Conservation (phyloP, 148 eudicot species). For the Rhododendron molle region DNA sequence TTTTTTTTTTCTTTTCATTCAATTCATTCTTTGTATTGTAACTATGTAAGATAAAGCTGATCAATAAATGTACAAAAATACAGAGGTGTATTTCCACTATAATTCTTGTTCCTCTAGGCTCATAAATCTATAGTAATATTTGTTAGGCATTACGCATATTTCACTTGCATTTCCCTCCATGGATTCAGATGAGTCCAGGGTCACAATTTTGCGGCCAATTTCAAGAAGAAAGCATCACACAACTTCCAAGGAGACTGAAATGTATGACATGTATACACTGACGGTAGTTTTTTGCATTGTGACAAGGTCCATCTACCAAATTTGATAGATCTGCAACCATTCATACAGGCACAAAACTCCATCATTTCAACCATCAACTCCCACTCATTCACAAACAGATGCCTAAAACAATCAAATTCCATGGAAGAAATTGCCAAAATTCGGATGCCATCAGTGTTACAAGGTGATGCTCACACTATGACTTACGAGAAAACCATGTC, state of each 20-base stretch:
- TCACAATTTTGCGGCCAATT: neutral
- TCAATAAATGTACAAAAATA: slow-evolving; percentile 13
- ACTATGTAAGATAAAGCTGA: slow-evolving; percentile 1
- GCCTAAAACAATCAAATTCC: neutral
- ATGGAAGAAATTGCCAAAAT: neutral
- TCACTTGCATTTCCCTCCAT: neutral
- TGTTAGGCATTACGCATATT: neutral
- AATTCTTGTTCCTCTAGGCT: neutral
- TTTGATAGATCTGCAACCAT: neutral
- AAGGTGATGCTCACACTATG: slow-evolving; percentile 1
- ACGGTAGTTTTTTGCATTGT: neutral
- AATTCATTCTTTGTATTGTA: slow-evolving; percentile 24
- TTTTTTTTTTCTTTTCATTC: neutral
- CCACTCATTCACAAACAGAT: neutral
- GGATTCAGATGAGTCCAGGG: neutral
- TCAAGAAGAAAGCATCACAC: neutral
- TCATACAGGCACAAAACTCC: neutral
- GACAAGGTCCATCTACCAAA: neutral
- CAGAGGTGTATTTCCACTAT: neutral
- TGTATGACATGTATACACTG: no score
- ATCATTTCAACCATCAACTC: neutral
- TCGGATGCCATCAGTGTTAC: neutral
- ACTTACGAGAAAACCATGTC: neutral
- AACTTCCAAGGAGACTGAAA: neutral
- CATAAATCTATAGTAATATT: neutral